Evolutionary conservation across 2,329 filamentous ascomycete species (phyloP).

Genomic region (Capronia epimyces): DNA sequence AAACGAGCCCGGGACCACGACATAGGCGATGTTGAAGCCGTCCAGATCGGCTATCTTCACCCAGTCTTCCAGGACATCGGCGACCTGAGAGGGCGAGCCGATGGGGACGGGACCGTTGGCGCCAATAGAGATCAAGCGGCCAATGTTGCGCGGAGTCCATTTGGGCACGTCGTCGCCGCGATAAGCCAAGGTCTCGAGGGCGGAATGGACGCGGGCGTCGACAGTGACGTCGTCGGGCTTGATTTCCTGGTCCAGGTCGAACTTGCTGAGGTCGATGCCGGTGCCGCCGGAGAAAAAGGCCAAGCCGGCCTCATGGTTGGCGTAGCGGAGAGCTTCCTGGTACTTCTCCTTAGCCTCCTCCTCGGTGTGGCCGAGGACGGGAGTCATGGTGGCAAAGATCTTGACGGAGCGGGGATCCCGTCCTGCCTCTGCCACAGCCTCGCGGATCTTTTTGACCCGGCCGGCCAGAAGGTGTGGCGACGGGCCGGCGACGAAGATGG

Average conservation of each 20-base stretch:
- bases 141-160: constrained; percentile 33
- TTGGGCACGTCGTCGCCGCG: constrained; percentile 43
- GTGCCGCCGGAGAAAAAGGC: constrained; percentile 56
- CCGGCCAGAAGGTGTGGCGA: constrained; percentile 46
- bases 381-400: constrained; percentile 50
- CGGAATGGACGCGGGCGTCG: constrained; percentile 49
- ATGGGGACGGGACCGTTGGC: constrained; percentile 61
- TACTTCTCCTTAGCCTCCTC: constrained; percentile 52
- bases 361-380: constrained; percentile 48
- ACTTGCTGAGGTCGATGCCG: constrained; percentile 55
- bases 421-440: constrained; percentile 47
- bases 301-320: constrained; percentile 49
- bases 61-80: constrained; percentile 63
- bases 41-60: constrained; percentile 63
- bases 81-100: constrained; percentile 59
- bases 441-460: constrained; percentile 50
- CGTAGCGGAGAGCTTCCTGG: constrained; percentile 49
- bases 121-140: constrained; percentile 45
- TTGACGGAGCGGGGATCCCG: constrained; percentile 55
- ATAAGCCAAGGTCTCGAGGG: constrained; percentile 47
- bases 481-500: constrained; percentile 55
- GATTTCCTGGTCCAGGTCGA: constrained; percentile 55
- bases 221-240: constrained; percentile 50
- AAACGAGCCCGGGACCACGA: constrained; percentile 62
- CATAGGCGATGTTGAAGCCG: constrained; percentile 64